Evolutionary conservation across 73 alveolate species (phyloP), one percentile per base, ranked within the genome.

Genomic region (Paramecium caudatum): DNA sequence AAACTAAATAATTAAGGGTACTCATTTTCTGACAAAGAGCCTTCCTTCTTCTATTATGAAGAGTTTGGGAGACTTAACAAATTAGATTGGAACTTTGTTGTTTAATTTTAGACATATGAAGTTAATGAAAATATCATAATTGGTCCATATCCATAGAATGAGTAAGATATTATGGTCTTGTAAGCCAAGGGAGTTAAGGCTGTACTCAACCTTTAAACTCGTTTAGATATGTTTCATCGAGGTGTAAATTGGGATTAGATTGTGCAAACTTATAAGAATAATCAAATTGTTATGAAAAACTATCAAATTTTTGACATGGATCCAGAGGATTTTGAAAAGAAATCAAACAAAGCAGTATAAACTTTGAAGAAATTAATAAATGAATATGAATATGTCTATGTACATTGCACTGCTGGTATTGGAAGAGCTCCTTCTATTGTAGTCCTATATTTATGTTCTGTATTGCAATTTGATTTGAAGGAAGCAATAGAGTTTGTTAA

Each of bases 351-450:
- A 19, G 88, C 69, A 1, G 88, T 45, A 3, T 41, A 36, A 43
- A 19, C 21, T 3, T 25, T 74, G 17, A 74, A 39, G 46, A 41
- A 74, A 21, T 43, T 74, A 45, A 74, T 74, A 16, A 45, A 74
- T 41, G 25, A 74, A 45, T 74, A 74, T 74, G 88, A 91, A 88
- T 91, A 62, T 83, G 96, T 94, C 16, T 94, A 94, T 91, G 94
- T 94, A 9, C 97, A 94, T 94, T 94, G 97, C 61, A 94, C 98
- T 17, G 95, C 95, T 3, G 98, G 98, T 33, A 92, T 94, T 90
- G 78, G 94, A 23, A 92, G 98, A 48, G 94, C 98, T 25, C 94
- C 98, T n/a, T 90, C 96, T 1, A 78, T 92, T 8, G 95, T 93
- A 45, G 91, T 94, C 8, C 61, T 94, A 13, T 94, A 94, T 62